phyloP scores from a whole-genome alignment of 352 stramenopile species.

The Phytophthora quininea region DNA sequence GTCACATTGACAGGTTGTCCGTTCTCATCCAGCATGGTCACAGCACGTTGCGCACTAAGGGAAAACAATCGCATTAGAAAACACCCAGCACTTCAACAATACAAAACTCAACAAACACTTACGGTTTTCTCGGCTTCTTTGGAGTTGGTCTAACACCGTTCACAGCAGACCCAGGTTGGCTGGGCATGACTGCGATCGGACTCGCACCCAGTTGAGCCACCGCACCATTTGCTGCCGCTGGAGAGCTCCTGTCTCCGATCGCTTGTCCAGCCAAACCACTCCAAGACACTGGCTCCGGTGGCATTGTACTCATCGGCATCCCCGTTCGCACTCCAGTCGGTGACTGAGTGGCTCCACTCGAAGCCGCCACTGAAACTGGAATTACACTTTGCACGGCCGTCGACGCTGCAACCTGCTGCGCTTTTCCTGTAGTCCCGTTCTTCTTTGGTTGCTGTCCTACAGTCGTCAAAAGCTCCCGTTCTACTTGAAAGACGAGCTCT shows the following conservation, averaged over 20 bases:
- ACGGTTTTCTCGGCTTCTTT: slow-evolving; percentile 58
- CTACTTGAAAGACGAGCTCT: slow-evolving; percentile 64
- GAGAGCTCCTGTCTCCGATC: background rate
- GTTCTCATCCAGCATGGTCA: slow-evolving; percentile 29
- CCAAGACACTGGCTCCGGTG: background rate
- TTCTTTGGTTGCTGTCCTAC: background rate
- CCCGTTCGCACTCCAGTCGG: background rate
- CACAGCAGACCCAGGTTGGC: background rate
- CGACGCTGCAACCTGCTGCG: background rate
- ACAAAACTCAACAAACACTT: slow-evolving; percentile 17
- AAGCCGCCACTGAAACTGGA: background rate
- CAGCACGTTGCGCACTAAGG: slow-evolving; percentile 20
- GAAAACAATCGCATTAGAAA: slow-evolving; percentile 2
- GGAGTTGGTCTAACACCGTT: slow-evolving; percentile 1
- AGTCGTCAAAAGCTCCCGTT: slow-evolving; percentile 23
- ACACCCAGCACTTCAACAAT: background rate
- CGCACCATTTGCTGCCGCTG: background rate
- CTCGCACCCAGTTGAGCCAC: slow-evolving; percentile 8
- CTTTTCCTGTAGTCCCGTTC: background rate
- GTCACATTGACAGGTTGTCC: slow-evolving; percentile 50
- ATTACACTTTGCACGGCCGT: background rate
- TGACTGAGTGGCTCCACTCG: background rate
- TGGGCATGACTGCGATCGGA: slow-evolving; percentile 9
- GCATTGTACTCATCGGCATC: background rate
- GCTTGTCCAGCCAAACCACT: background rate